Evolutionary conservation across 2,329 filamentous ascomycete species (phyloP).

Genomic region (Aspergillus sp.): DNA sequence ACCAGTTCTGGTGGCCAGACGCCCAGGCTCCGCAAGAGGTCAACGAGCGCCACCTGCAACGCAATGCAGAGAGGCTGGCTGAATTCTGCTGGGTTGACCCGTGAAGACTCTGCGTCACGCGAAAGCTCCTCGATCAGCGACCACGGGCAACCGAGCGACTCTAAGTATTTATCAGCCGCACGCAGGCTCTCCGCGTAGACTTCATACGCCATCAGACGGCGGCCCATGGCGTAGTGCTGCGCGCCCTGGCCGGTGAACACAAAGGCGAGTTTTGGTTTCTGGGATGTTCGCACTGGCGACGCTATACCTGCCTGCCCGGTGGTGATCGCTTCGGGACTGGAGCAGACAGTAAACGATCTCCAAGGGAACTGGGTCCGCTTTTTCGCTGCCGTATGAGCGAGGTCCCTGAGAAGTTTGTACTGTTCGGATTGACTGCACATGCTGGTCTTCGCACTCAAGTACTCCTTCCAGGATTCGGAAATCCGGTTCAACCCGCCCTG

Average conservation of each 20-base stretch:
- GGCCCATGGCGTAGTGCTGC: constrained; percentile 38
- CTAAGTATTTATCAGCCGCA: constrained; percentile 3
- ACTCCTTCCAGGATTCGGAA: background rate
- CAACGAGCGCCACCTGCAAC: constrained; percentile 31
- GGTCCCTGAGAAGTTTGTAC: background rate
- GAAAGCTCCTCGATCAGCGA: constrained; percentile 9
- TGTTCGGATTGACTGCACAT: background rate
- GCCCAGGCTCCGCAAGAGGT: constrained; percentile 24
- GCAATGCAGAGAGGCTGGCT: constrained; percentile 29
- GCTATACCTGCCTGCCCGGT: constrained; percentile 1
- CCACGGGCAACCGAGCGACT: constrained; percentile 14
- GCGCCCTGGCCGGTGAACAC: constrained; percentile 31
- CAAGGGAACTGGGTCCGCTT: constrained; percentile 2
- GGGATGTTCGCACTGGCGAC: constrained; percentile 33
- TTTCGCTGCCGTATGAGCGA: constrained; percentile 6
- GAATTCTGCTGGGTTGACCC: constrained; percentile 15
- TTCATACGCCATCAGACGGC: background rate
- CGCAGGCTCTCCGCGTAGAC: background rate
- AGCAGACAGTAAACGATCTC: background rate
- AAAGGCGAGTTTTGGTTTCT: constrained; percentile 9
- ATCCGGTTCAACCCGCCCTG: background rate
- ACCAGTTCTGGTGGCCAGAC: constrained; percentile 24
- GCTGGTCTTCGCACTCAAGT: background rate
- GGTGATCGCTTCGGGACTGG: background rate
- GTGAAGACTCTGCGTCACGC: background rate